phyloP scores from a whole-genome alignment of 164 flowering plant genomes.

The Umbilicus rupestris region DNA sequence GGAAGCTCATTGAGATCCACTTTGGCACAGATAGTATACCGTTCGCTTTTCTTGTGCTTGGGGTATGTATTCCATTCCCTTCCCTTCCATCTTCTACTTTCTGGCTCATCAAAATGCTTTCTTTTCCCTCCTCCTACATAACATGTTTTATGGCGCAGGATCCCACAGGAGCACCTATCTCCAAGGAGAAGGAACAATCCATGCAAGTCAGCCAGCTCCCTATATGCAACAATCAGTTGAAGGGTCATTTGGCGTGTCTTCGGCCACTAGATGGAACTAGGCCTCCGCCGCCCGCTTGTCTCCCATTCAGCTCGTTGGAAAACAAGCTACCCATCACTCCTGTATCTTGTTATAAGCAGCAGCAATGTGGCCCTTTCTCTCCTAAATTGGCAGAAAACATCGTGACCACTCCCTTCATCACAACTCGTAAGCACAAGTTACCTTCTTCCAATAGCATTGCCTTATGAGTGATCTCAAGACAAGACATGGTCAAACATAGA shows the following conservation, averaged over 20 bases:
- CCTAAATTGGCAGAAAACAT: constrained; percentile 31
- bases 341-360: constrained; percentile 9
- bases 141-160: constrained; percentile 35
- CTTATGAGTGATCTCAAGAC: background rate
- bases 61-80: constrained; percentile 25
- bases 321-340: constrained; percentile 40
- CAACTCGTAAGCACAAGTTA: constrained; percentile 13
- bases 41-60: constrained; percentile 57
- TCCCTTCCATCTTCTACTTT: background rate
- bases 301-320: constrained; percentile 51
- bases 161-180: constrained; percentile 53
- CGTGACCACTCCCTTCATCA: constrained; percentile 31
- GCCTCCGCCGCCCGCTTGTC: background rate
- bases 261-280: constrained; percentile 27
- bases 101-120: too few relatives aligned
- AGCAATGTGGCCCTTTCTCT: constrained; percentile 27
- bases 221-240: constrained; percentile 34
- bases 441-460: background rate
- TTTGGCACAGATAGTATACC: constrained; percentile 43
- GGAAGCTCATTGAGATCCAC: constrained; percentile 52
- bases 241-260: constrained; percentile 49
- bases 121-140: too few relatives aligned
- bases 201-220: constrained; percentile 40
- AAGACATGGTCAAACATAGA: too few relatives aligned
- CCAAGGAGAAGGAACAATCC: constrained; percentile 47